These are phyloP conservation scores for Pseudohalonectria lignicola DNA, from an alignment of 2,329 filamentous ascomycete species.

Conservation along the genomic window DNA sequence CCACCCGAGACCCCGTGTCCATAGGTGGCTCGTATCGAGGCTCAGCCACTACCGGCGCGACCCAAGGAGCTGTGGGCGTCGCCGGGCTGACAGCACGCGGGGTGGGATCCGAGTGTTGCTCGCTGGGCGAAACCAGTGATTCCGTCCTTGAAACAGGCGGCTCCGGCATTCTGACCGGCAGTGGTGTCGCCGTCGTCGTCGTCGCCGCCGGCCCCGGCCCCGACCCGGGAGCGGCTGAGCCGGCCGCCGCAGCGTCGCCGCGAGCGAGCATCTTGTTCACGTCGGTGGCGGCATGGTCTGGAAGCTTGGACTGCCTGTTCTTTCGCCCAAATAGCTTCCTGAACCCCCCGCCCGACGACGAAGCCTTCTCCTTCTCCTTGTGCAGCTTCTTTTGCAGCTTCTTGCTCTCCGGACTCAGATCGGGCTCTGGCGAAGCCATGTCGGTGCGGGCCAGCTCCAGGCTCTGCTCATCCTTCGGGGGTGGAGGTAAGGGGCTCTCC, in stretches of 20 bases:
- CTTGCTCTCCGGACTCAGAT: constrained; percentile 31
- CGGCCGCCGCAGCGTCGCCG: neutral
- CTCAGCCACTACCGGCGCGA: constrained; percentile 12
- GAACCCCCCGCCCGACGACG: constrained; percentile 38
- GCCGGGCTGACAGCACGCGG: constrained; percentile 5
- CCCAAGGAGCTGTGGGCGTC: constrained; percentile 11
- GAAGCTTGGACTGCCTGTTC: constrained; percentile 42
- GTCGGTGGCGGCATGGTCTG: constrained; percentile 40
- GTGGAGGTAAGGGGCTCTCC: constrained; percentile 18
- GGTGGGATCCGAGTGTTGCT: constrained; percentile 12
- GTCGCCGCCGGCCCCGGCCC: constrained; percentile 13
- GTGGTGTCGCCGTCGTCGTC: constrained; percentile 12
- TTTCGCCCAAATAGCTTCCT: constrained; percentile 57
- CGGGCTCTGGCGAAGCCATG: constrained; percentile 27
- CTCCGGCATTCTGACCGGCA: constrained; percentile 13
- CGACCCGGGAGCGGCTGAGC: constrained; percentile 12
- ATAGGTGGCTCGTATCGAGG: constrained; percentile 31
- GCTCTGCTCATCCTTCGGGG: constrained; percentile 22
- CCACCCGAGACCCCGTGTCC: constrained; percentile 45
- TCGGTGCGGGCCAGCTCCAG: constrained; percentile 22
- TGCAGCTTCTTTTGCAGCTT: constrained; percentile 43
- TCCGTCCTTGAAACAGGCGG: constrained; percentile 8
- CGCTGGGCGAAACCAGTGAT: constrained; percentile 12
- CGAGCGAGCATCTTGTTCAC: constrained; percentile 36
- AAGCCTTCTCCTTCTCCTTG: constrained; percentile 24